Evolutionary conservation across 768 basidiomycete species (phyloP).

Genomic region (Holtermanniella nyarrowii): DNA sequence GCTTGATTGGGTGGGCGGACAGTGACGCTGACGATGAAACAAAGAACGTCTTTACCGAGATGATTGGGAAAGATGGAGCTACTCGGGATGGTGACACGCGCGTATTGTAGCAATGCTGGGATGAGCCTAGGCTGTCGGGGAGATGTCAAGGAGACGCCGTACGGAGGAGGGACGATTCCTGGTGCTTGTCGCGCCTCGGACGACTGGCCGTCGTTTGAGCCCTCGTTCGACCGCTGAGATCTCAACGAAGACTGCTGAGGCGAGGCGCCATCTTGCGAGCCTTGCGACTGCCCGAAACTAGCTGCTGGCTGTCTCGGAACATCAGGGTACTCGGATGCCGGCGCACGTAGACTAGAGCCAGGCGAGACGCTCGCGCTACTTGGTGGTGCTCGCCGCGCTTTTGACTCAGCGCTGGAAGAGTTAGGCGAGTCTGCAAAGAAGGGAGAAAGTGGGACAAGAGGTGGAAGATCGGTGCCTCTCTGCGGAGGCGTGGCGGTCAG

Average conservation of each 20-base stretch:
- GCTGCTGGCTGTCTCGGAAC: background rate
- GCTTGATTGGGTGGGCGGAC: conserved; percentile 25
- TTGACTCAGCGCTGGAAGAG: background rate
- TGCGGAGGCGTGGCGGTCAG: conserved; percentile 1
- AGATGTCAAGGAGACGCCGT: background rate
- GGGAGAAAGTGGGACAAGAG: background rate
- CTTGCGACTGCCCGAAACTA: background rate
- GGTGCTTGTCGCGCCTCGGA: background rate
- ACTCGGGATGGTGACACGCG: conserved; percentile 60
- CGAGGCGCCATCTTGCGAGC: conserved; percentile 6
- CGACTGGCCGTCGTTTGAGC: background rate
- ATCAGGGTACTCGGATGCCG: background rate
- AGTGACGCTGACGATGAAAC: conserved; percentile 64
- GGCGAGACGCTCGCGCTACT: background rate
- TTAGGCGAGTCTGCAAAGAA: background rate
- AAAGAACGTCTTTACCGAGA: conserved; percentile 80
- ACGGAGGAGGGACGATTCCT: background rate
- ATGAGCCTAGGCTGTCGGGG: conserved; percentile 13
- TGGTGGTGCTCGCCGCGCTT: no score
- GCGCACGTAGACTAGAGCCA: background rate
- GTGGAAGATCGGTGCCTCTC: conserved; percentile 3
- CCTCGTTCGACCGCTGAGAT: background rate
- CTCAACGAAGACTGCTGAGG: conserved; percentile 10
- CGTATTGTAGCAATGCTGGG: conserved; percentile 56
- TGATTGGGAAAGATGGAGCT: conserved; percentile 83